Base-by-base conservation (phyloP, 306 rosid genomes). In the Rubus parviflorus region DNA sequence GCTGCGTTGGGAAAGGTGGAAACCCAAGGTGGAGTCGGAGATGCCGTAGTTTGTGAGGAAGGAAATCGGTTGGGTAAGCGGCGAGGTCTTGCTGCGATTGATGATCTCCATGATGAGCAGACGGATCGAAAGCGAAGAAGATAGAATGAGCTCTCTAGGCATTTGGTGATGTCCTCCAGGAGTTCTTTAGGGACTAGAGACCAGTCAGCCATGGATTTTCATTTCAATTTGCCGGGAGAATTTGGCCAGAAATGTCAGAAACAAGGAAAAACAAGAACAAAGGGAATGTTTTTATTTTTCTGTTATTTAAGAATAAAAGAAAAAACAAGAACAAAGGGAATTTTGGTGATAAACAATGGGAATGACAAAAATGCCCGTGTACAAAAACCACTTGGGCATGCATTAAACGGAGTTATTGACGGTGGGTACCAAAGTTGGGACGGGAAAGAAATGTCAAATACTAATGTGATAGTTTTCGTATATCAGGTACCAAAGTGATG, bases 61-160 rank as follows among this genome's bases (percentile, higher is more conserved):
- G 16, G 90, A 68, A 87, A 87, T 8, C 66, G 79, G 23, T 77
- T 42, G 0, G 89, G 84, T 17, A 80, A 37, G 41, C 30, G 79
- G 53, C 71, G 83, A 67, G 81, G 81, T 49, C 13, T 23, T 67
- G 86, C 15, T 0, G 87, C 9, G 79, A 84, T 68, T 20, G 88
- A 76, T 56, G 85, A 86, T 22, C 91, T 77, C 91, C 94, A 90
- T 0, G 89, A 86, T 20, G 90, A 82, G 67, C 94, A 90, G 20
- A 90, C 92, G 56, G 94, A 87, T 79, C 92, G 89, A 57, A 87
- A 86, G 4, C 94, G 91, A 75, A 79, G 77, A 1, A 82, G 69
- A 69, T 86, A 69, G 79, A 86, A 76, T 5, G 82, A 78, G 71
- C 86, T 67, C n/a, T 74, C 77, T 6, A 87, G 74, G 61, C 85